Percentiles rank a stretch among this genome's conserved stretches.
phyloP scores from a whole-genome alignment of 495 filamentous ascomycete species.

The Penicillium diatomitis region DNA sequence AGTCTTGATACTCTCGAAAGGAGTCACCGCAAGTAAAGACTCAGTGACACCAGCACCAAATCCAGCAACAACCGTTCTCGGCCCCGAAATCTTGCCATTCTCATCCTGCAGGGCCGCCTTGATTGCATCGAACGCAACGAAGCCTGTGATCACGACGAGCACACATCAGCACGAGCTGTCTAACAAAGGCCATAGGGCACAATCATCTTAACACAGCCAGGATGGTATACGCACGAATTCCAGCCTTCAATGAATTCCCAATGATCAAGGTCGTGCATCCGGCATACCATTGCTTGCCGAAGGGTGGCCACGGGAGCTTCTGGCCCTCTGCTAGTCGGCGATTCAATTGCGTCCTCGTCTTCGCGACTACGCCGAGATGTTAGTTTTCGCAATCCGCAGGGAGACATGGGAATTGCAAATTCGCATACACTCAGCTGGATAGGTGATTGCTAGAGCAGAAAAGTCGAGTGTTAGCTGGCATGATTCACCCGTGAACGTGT shows the following conservation, averaged over 20 bases:
- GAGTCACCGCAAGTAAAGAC: conserved; percentile 86
- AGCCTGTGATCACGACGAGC: conserved; percentile 45
- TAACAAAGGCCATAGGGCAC: neutral
- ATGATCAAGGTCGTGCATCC: conserved; percentile 96
- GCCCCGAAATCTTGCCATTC: conserved; percentile 82
- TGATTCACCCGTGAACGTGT: no score
- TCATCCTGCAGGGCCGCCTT: conserved; percentile 74
- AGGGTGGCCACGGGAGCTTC: conserved; percentile 93
- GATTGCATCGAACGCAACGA: conserved; percentile 92
- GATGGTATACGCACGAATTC: conserved; percentile 59
- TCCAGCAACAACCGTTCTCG: conserved; percentile 82
- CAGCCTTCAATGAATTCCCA: conserved; percentile 92
- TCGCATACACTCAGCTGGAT: conserved; percentile 81
- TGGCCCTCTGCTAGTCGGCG: conserved; percentile 66
- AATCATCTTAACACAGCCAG: neutral
- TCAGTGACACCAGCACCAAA: conserved; percentile 94
- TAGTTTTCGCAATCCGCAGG: conserved; percentile 1
- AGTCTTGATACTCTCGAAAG: conserved; percentile 97
- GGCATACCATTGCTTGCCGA: conserved; percentile 92
- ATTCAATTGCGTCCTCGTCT: conserved; percentile 92
- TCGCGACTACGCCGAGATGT: conserved; percentile 56
- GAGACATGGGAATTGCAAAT: neutral
- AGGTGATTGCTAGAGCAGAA: conserved; percentile 66
- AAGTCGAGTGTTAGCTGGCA: conserved; percentile 5
- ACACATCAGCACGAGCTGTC: no score